phyloP scores from a whole-genome alignment of 2,329 filamentous ascomycete species.

The Venturiaceae sp. region DNA sequence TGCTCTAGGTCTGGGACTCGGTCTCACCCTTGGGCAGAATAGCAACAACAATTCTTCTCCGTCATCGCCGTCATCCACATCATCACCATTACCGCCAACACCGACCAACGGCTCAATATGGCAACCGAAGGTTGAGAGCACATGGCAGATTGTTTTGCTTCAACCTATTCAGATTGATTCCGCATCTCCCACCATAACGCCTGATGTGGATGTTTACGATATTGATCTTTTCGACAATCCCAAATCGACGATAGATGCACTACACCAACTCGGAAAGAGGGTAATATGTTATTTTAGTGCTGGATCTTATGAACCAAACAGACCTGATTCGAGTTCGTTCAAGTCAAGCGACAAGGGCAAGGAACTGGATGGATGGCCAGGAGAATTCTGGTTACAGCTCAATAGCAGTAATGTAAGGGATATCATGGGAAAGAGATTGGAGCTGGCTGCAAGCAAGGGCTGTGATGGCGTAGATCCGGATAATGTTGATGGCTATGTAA shows the following conservation, averaged over 20 bases:
- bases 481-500: constrained; percentile 57
- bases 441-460: constrained; percentile 49
- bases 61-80: constrained; percentile 11
- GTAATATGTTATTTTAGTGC: constrained; percentile 60
- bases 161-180: constrained; percentile 26
- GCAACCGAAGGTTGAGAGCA: constrained; percentile 41
- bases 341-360: constrained; percentile 46
- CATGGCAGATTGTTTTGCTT: constrained; percentile 54
- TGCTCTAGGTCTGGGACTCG: constrained; percentile 44
- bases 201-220: constrained; percentile 7
- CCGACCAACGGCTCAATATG: constrained; percentile 26
- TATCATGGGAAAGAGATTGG: constrained; percentile 54
- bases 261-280: constrained; percentile 1
- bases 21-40: constrained; percentile 39
- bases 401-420: constrained; percentile 45
- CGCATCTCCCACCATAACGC: constrained; percentile 6
- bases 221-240: constrained; percentile 3
- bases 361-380: constrained; percentile 52
- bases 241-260: background rate
- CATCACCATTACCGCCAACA: constrained; percentile 11
- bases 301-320: constrained; percentile 56
- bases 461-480: constrained; percentile 55
- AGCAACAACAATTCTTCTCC: constrained; percentile 14
- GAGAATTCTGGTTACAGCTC: constrained; percentile 59
- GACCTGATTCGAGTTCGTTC: constrained; percentile 49